A percentile compares a stretch with the other conserved stretches of the same genome.
Conservation (phyloP, 2,329 filamentous ascomycete genomes). For the Chaetomium olivaceum region DNA sequence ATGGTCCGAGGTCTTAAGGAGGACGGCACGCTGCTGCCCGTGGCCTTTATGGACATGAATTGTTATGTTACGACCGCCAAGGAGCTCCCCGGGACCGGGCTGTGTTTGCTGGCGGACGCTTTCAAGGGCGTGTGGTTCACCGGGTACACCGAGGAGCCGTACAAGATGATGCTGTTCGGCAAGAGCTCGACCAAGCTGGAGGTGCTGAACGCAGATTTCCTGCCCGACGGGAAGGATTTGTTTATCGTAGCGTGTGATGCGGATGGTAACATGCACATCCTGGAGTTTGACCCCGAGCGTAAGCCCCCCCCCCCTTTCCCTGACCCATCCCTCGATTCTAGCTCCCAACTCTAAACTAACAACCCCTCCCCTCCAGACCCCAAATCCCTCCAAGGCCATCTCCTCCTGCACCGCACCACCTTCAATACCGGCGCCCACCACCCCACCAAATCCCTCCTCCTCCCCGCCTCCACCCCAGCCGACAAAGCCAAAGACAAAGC, state of each 20-base stretch:
- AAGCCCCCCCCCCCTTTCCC: slow-evolving; percentile 42
- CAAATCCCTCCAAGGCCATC: slow-evolving; percentile 85
- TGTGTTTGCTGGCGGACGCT: slow-evolving; percentile 85
- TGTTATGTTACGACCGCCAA: slow-evolving; percentile 87
- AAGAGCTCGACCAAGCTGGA: slow-evolving; percentile 80
- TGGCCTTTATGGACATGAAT: slow-evolving; percentile 97
- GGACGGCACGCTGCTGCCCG: slow-evolving; percentile 85
- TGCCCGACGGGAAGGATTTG: slow-evolving; percentile 81
- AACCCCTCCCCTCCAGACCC: slow-evolving; percentile 66
- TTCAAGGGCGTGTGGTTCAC: slow-evolving; percentile 96
- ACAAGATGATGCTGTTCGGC: slow-evolving; percentile 89
- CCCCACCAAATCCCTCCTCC: slow-evolving; percentile 71
- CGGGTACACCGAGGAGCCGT: slow-evolving; percentile 95
- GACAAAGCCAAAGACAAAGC: slow-evolving; percentile 33
- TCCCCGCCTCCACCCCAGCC: slow-evolving; percentile 57
- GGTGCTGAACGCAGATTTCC: slow-evolving; percentile 78
- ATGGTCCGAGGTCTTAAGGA: slow-evolving; percentile 97
- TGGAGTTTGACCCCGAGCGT: slow-evolving; percentile 96
- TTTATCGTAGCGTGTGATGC: slow-evolving; percentile 82
- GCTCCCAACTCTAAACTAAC: slow-evolving; percentile 32
- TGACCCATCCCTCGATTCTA: slow-evolving; percentile 5
- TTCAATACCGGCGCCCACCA: slow-evolving; percentile 83
- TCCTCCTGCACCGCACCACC: slow-evolving; percentile 81
- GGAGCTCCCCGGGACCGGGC: slow-evolving; percentile 76
- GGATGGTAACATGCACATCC: slow-evolving; percentile 80